Base-by-base conservation (phyloP, 2,329 filamentous ascomycete species). In the Alternaria conjuncta region DNA sequence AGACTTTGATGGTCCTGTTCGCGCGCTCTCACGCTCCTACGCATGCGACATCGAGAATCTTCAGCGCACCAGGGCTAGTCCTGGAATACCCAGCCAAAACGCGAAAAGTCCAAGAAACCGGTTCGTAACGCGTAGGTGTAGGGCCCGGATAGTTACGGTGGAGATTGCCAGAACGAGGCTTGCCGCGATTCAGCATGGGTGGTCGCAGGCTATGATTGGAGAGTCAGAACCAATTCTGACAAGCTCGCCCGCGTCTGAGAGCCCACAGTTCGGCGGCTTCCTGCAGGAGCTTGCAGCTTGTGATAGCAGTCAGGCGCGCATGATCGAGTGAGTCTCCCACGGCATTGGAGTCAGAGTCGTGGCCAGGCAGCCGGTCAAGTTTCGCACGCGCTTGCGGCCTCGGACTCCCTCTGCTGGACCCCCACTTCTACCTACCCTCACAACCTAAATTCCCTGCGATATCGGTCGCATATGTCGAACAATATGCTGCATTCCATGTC, bases 401-500 rank as follows among this genome's bases (percentile, higher is more conserved):
- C 60, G 60, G 60, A 60, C 60, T 50, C 60, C 25, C 26, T 50
- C 60, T 44, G 63, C 32, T 50, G 47, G 54, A 49, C 60, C 69
- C 59, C 60, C 65, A 65, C 53, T 63, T 57, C 49, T 46, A 67
- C 55, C 57, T 49, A 61, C 64, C 60, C 51, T 47, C 60, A 63
- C 61, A 49, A 54, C 56, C 32, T 60, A 55, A 55, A 55, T 63
- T 60, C 49, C 51, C 64, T 64, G 65, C 65, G 67, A 71, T 64
- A 70, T 70, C 69, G 63, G 67, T 65, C 65, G 53, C 41, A 30
- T 49, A 63, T 56, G 57, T 60, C 61, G 46, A 64, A 51, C 61
- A 64, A 67, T 44, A 63, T 60, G 61, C 41, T 63, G 26, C 61
- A 55, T 50, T 75, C 75, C 64, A 71, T 76, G 69, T 75, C 74